Evolutionary conservation across 2,329 filamentous ascomycete species (phyloP), one percentile per base, ranked within the genome.

Genomic region (Macrophomina pseudophaseolina): DNA sequence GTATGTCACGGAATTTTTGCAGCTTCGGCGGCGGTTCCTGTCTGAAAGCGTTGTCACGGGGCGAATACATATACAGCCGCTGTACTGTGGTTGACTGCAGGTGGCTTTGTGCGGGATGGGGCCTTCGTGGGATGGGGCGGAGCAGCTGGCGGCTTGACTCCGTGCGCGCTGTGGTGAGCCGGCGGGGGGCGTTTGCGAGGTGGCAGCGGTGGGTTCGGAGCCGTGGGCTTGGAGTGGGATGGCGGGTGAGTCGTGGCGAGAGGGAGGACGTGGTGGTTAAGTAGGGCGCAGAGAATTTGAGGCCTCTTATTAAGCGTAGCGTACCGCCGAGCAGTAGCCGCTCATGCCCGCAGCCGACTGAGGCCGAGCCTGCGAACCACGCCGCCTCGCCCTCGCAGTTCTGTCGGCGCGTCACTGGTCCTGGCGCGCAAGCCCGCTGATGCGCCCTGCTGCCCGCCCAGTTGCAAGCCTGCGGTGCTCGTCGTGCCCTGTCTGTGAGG

Each of bases 61-160:
- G 91, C 92, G 93, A 93, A 97, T 97, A 97, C 93, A 97, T 97
- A 96, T 91, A 97, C 93, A 91, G 84, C 84, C 79, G 76, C 75
- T 76, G 74, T 76, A 56, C 52, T n/a, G 30, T 16, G 40, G 11
- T 49, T 64, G 58, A 68, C 68, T 49, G 53, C 62, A 66, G 56
- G 33, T 53, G 48, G 64, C 64, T 48, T 66, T 66, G 58, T 62
- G 65, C 48, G 65, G 58, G 65, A 33, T 48, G 23, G 40, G 63
- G 52, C 33, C 64, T 46, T 54, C 35, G 44, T 54, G 35, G 53
- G 54, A 18, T 52, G 38, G 54, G 54, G 58, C 63, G 65, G 65
- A 66, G 65, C 64, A 66, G 64, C 64, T 40, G 35, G 54, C 23
- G n/a, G 65, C 46, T 63, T 48, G 65, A 66, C 65, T 66, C 65